These are phyloP conservation scores for Plasmodium gaboni DNA, from an alignment of 169 alveolate species.

Conservation along the genomic window DNA sequence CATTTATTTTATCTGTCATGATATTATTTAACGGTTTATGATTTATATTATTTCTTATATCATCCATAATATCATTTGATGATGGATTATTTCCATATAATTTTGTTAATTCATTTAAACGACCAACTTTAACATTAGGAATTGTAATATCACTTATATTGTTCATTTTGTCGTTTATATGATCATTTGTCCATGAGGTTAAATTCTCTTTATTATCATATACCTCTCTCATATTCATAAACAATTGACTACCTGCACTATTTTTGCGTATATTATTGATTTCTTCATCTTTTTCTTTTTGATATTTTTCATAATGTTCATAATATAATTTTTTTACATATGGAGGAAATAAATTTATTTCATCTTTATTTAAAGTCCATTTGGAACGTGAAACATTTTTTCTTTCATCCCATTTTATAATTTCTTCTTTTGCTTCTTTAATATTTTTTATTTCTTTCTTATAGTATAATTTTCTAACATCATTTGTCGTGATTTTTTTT, in stretches of 20 bases:
- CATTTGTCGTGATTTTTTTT: neutral
- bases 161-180: too few relatives aligned
- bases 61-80: neutral
- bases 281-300: conserved; percentile 1
- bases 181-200: too few relatives aligned
- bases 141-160: too few relatives aligned
- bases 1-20: too few relatives aligned
- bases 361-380: conserved; percentile 83
- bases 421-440: conserved; percentile 84
- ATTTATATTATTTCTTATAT: neutral
- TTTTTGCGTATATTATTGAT: neutral
- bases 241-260: neutral
- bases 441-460: conserved; percentile 75
- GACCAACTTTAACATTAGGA: too few relatives aligned
- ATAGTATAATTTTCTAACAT: conserved; percentile 47
- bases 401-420: conserved; percentile 80
- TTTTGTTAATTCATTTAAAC: too few relatives aligned
- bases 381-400: conserved; percentile 72
- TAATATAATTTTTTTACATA: conserved; percentile 78
- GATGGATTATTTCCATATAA: too few relatives aligned
- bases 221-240: neutral
- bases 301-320: conserved; percentile 14
- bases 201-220: conserved; percentile 2
- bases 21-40: neutral
- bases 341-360: conserved; percentile 79